Evolutionary conservation across 2,329 filamentous ascomycete genomes (phyloP).

Genomic region (Phaeosphaeria sp.): DNA sequence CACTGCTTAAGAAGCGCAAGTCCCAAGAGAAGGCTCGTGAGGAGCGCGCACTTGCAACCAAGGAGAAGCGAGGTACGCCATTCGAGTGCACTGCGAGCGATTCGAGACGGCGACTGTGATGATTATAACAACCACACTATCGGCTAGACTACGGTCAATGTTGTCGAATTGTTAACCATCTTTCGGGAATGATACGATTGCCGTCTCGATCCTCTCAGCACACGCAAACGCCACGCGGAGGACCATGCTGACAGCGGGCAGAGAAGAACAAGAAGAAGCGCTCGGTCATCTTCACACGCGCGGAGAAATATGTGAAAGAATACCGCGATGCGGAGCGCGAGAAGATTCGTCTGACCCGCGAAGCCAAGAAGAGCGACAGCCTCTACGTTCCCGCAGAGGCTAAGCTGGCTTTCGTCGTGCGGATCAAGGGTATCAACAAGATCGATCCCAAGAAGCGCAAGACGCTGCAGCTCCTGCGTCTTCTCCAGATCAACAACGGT

Average conservation of each 20-base stretch:
- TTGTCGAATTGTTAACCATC: slow-evolving; percentile 98
- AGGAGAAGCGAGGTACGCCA: slow-evolving; percentile 89
- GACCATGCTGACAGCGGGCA: slow-evolving; percentile 46
- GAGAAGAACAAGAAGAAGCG: slow-evolving; percentile 99
- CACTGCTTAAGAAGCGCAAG: slow-evolving; percentile 99
- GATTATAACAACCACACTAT: slow-evolving; percentile 86
- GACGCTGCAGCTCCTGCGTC: slow-evolving; percentile 98
- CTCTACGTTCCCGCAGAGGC: slow-evolving; percentile 95
- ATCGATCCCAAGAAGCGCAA: slow-evolving; percentile 99
- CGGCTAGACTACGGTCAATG: slow-evolving; percentile 98
- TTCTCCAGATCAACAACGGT: slow-evolving; percentile 99
- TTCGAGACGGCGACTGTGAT: slow-evolving; percentile 56
- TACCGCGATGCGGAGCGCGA: slow-evolving; percentile 98
- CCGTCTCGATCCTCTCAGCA: slow-evolving; percentile 30
- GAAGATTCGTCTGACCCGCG: slow-evolving; percentile 90
- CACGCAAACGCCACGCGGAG: slow-evolving; percentile 4
- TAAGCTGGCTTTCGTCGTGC: slow-evolving; percentile 96
- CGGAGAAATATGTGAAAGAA: slow-evolving; percentile 99
- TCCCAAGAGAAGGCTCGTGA: slow-evolving; percentile 98
- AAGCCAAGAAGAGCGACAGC: slow-evolving; percentile 89
- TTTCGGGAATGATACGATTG: slow-evolving; percentile 90
- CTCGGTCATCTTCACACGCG: slow-evolving; percentile 98
- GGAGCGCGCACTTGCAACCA: slow-evolving; percentile 77
- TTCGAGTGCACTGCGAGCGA: slow-evolving; percentile 19
- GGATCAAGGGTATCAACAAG: slow-evolving; percentile 99